Percentiles rank a stretch among this genome's conserved stretches.
These are phyloP conservation scores for Phytophthora ohioensis DNA, from an alignment of 352 stramenopile genomes.

Conservation along the genomic window DNA sequence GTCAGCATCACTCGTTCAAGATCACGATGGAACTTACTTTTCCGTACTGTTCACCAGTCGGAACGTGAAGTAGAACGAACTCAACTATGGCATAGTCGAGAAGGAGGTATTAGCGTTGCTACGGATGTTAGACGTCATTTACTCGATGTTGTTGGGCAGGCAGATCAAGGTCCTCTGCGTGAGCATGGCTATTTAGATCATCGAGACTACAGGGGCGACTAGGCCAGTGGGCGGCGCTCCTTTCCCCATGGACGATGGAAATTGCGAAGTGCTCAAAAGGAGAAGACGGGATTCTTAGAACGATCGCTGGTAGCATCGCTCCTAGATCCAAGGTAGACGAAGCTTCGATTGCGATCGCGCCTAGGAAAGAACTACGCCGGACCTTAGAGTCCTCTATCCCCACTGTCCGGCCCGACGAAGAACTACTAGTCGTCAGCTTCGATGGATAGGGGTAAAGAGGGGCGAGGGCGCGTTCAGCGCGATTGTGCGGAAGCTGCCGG, in stretches of 20 bases:
- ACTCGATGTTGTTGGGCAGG: neutral
- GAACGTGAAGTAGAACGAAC: too few species aligned
- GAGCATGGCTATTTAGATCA: neutral
- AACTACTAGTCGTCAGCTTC: conserved; percentile 18
- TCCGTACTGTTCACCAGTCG: too few species aligned
- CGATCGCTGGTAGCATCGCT: too few species aligned
- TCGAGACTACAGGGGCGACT: neutral
- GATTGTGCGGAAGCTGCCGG: conserved; percentile 18
- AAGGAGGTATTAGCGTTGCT: conserved; percentile 7
- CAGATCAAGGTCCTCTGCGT: neutral
- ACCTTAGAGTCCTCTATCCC: neutral
- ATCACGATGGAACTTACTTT: too few species aligned
- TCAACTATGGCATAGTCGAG: neutral
- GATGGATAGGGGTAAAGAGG: conserved; percentile 23
- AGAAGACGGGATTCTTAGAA: too few species aligned
- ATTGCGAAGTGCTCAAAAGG: neutral
- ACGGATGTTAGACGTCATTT: neutral
- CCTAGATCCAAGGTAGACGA: too few species aligned
- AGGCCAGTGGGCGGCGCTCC: neutral
- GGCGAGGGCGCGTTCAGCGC: conserved; percentile 6
- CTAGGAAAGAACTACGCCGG: neutral
- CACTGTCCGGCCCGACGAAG: neutral
- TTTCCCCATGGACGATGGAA: neutral
- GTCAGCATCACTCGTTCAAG: too few species aligned
- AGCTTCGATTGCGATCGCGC: neutral